Base-by-base conservation (phyloP, 352 stramenopile species). In the Globisporangium abappressorium region DNA sequence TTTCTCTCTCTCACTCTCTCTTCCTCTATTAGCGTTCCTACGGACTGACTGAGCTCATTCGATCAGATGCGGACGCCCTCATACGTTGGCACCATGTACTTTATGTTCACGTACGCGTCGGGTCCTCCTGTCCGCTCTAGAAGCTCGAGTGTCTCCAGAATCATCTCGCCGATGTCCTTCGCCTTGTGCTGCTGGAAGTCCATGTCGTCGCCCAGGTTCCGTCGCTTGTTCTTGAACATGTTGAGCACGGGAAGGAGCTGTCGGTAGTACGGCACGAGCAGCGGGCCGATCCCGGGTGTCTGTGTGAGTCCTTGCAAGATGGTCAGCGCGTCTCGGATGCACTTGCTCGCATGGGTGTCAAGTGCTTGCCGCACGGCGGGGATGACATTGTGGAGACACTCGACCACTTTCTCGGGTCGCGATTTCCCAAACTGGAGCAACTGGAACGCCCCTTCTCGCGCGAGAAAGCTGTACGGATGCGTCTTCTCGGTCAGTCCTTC, bases 41-140 rank as follows among this genome's bases (percentile, higher is more conserved):
- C 8, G 11, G n/a, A 30, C n/a, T 56, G 8, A 51, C 43, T 51
- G 43, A 22, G 43, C 43, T 51, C 1, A 22, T 56, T 56, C 30
- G 69, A 8, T 62, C 73, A 75, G 30, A 38, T 73, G 30, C 67
- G 55, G 28, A 77, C 66, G 65, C 84, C 91, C 74, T 98, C 91
- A 80, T 98, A 99, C 22, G 96, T 97, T 24, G 96, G 96, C 8
- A 99, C 87, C 79, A 99, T 95, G 71, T 99, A 99, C 79, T 99
- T 99, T 75, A 98, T 98, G 79, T 98, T 98, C 34, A 97, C 84
- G 70, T 91, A 97, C 9, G 93, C 93, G 60, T 98, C 88, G 1
- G 91, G 76, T 8, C 93, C 93, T 24, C 93, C 93, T 38, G 85
- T 84, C 28, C 62, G 75, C 64, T 98, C 93, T 12, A 98, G 70